Evolutionary conservation across 2,329 filamentous ascomycete species (phyloP).

Genomic region (Colletotrichum phormii): DNA sequence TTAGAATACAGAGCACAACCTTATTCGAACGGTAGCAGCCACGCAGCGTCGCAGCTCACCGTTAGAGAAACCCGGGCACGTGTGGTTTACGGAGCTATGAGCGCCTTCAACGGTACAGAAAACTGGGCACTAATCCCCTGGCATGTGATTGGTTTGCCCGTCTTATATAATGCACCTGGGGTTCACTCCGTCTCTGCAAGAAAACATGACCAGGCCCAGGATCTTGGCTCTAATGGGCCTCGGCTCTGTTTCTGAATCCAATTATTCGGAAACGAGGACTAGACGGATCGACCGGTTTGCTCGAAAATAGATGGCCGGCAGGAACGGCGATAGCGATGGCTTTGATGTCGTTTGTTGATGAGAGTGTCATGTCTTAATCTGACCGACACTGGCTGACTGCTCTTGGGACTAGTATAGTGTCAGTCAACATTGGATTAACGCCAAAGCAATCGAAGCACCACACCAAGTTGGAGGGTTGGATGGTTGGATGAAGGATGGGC

Average conservation of each 20-base stretch:
- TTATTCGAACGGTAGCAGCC: not conserved
- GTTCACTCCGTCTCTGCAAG: not conserved
- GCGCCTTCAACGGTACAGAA: not conserved
- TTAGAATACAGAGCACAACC: not conserved
- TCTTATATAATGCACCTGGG: conserved; percentile 7
- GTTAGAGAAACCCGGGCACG: conserved; percentile 6
- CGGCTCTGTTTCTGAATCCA: not conserved
- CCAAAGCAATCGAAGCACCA: not conserved
- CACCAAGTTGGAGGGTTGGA: not conserved
- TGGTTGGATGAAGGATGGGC: not conserved
- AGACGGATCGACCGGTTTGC: not conserved
- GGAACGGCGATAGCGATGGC: not conserved
- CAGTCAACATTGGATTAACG: not conserved
- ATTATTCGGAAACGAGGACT: conserved; percentile 18
- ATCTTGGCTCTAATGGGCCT: conserved; percentile 1
- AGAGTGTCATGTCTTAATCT: not conserved
- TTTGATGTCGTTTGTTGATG: not conserved
- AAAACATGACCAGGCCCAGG: not conserved
- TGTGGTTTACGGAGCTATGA: not conserved
- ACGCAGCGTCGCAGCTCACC: not conserved
- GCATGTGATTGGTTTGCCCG: not conserved
- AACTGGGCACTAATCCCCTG: not conserved
- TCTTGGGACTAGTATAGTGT: not conserved
- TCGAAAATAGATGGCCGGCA: not conserved
- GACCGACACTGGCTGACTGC: not conserved